Evolutionary conservation across 345 rosid genomes (phyloP), one percentile per base, ranked within the genome.

Genomic region (Erucastrum elatum): DNA sequence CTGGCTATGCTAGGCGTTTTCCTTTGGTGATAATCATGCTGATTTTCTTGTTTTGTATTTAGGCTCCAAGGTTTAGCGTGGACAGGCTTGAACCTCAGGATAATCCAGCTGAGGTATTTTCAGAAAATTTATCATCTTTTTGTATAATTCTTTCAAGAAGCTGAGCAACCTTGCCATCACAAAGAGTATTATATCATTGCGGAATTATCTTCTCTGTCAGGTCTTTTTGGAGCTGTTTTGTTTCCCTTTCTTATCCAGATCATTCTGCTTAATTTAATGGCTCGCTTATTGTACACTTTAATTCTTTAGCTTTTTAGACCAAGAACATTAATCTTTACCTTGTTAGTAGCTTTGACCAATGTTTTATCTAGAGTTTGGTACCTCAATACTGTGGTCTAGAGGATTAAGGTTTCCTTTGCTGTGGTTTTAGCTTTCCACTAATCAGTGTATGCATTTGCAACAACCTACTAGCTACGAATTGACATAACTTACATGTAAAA

Each of bases 101-200:
- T 66, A 81, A 66, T 75, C 85, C 89, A 8, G 63, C 79, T 53
- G 94, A 94, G 92, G 98, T 94, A 87, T 26, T 49, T 72, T 35
- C 16, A 1, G 31, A 7, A 63, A 8, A 35, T 34, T 3, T 41
- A 2, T 49, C 27, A 10, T 67, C 33, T 21, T 35, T 35, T 16
- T 39, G 1, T 65, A 0, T 44, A 27, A 13, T 34, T n/a, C 56
- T 62, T 49, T 70, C 70, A 29, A 21, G 17, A n/a, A 5, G 39
- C 12, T 62, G 56, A 76, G 34, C 63, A 44, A 2, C 56, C 62
- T 26, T 62, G 63, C n/a, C 69, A 21, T 16, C 0, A 30, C 12
- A 46, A 41, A 76, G 68, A 21, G 37, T 9, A 35, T 35, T 35
- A 15, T 68, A 39, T 51, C 25, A 2, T 33, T 74, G 55, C 15